Conservation (phyloP, 192 early-diverging fungal species). For the Coemansia sp. region DNA sequence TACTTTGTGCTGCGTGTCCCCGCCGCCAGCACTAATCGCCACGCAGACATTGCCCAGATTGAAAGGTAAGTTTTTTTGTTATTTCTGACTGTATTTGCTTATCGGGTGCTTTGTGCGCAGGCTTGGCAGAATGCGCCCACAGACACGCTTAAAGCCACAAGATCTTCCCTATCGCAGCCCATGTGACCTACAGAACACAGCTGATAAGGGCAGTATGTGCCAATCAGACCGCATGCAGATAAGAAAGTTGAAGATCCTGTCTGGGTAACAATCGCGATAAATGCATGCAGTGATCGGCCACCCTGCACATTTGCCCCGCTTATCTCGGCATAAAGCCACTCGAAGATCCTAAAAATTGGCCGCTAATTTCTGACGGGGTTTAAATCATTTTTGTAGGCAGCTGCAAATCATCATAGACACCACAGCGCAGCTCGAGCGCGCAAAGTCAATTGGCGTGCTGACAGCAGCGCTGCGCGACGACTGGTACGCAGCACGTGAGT, state of each 20-base stretch:
- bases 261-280: slow-evolving; percentile 1
- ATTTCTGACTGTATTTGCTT: neutral
- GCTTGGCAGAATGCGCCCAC: too few species aligned
- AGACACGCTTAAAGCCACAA: too few species aligned
- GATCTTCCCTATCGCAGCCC: neutral
- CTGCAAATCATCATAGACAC: slow-evolving; percentile 64
- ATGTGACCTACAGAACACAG: slow-evolving; percentile 1
- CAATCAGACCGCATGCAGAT: slow-evolving; percentile 4
- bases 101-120: slow-evolving; percentile 1
- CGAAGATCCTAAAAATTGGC: neutral
- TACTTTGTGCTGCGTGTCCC: slow-evolving; percentile 70
- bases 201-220: slow-evolving; percentile 5
- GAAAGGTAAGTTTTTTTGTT: slow-evolving; percentile 34
- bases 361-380: slow-evolving; percentile 3
- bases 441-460: slow-evolving; percentile 56
- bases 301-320: neutral
- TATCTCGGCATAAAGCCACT: neutral
- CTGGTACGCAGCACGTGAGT: slow-evolving; percentile 58
- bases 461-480: slow-evolving; percentile 59
- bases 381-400: slow-evolving; percentile 51
- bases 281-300: neutral
- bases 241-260: slow-evolving; percentile 1
- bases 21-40: slow-evolving; percentile 15
- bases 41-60: slow-evolving; percentile 54
- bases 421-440: slow-evolving; percentile 44